Base-by-base conservation (phyloP, 352 stramenopile genomes). In the Phytophthora pseudosyringae region DNA sequence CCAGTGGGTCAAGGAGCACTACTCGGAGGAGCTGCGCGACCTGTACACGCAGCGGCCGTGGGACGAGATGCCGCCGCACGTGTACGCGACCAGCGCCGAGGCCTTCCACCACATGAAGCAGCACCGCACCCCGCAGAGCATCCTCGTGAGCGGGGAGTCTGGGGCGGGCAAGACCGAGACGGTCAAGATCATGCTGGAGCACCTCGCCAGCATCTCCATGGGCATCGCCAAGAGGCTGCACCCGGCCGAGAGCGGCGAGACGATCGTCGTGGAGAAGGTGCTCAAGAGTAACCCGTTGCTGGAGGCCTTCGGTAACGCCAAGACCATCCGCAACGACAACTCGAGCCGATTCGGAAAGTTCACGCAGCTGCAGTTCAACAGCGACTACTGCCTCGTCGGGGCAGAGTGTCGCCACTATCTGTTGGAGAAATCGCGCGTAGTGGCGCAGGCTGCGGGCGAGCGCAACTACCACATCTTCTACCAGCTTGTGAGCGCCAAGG, bases 391-490 rank as follows among this genome's bases (percentile, higher is more conserved):
- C 54, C 77, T 98, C n/a, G 71, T 97, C 11, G 93, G 92, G 29
- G 93, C 91, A 10, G 88, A 91, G 57, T 96, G 88, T 60, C 83
- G 86, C 11, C 84, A 98, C 41, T 99, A 99, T 75, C 75, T 99
- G 45, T 80, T 99, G 3, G 97, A 99, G 71, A 99, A 99, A 71
- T 97, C 96, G 1, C 93, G 97, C 13, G 88, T 99, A 5, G 81
- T 99, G 5, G 74, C 81, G 16, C 96, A 99, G 62, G 81, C 83
- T 2, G 26, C 71, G 0, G 87, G 92, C 1, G 98, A 99, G 73
- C 83, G 98, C 32, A 99, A 99, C 71, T 99, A 99, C 85, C 97
- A 99, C 76, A 97, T 99, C 21, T 99, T 99, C 72, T 99, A 99
- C 79, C 91, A 98, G 69, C 78, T 98, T 9, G 74, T 91, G 26